Base-by-base conservation (phyloP, 2,329 filamentous ascomycete genomes). In the Penicillium frequentans region DNA sequence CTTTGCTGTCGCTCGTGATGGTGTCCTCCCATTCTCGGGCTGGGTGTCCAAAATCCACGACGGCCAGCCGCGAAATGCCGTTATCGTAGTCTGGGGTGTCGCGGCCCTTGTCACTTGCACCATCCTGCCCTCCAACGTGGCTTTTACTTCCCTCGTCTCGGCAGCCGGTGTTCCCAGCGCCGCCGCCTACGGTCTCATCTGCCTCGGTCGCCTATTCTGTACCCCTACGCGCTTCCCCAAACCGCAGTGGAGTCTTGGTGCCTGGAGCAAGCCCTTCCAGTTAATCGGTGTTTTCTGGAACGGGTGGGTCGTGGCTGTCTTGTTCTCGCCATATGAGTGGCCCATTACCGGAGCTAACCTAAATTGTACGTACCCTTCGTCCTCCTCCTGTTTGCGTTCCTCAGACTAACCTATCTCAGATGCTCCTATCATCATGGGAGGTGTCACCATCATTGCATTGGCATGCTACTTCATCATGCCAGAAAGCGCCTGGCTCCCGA, bases 1-100 rank as follows among this genome's bases (percentile, higher is more conserved):
- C 49, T 52, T 61, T 27, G 55, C 55, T 21, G 49, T 65, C 58
- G 46, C 63, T 59, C 39, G 49, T 58, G 84, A 87, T 64, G 83
- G 84, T 35, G 82, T 86, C 21, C 74, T 86, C 3, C 84, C 84
- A 0, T 85, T 81, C 70, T 85, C 83, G 1, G 65, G 76, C 33
- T 85, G 84, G 81, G 84, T 86, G 44, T 81, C 83, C 4, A 70
- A 75, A 19, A 83, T 87, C 2, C 70, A 77, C 9, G 74, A 79
- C 24, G 84, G 84, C 51, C 84, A 86, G 59, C 85, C 85, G 0
- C 79, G 80, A 14, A 86, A 86, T 63, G 84, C 84, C 5, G 81
- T 87, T 44, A 78, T 84, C 19, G 82, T 86, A 10, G 83, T 86
- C 61, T 84, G 83, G 77, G 76, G 62, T 2, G 80, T 85, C 10